Base-by-base conservation (phyloP, 192 early-diverging fungal species). In the Linnemannia elongata region DNA sequence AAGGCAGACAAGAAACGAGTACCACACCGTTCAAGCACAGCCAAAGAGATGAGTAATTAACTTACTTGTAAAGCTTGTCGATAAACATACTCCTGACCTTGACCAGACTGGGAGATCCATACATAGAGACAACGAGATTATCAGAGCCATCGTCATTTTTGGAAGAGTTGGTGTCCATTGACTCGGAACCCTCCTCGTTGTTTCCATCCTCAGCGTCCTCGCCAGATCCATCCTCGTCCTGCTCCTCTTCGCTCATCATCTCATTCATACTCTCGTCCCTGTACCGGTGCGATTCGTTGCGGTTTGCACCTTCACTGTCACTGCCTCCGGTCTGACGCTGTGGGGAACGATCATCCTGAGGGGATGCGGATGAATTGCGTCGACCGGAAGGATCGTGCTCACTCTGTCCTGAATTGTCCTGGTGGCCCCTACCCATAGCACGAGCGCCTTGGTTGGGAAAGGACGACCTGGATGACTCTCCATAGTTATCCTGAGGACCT, bases 61-160 rank as follows among this genome's bases (percentile, higher is more conserved):
- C 78, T 70, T 87, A 87, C 84, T 81, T 87, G 80, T 78, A 87
- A 27, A 87, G 72, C 35, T 87, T 87, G 76, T 87, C 85, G 66
- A 87, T 81, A 57, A 87, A 87, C 85, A 87, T 87, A 47, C 85
- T 87, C 22, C 85, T 75, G 72, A 87, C 85, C 47, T 87, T 87
- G 74, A 87, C 80, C 10, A 81, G 27, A 44, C 80, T 87, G n/a
- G 79, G 79, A 6, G 85, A 81, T n/a, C 85, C 85, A 72, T 87
- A 87, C 85, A 87, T 87, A 1, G 85, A 87, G 7, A 87, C 74
- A 6, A 80, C 57, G 35, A 87, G 63, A 9, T 79, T 68, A 7
- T 87, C 85, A 4, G 72, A 47, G 1, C 85, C 85, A 66, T 87
- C 85, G 36, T 81, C 85, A 41, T 81, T 81, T 68, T 81, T 87